Base-by-base conservation (phyloP, 129 eudicot genomes). In the Pittosporum tobira region DNA sequence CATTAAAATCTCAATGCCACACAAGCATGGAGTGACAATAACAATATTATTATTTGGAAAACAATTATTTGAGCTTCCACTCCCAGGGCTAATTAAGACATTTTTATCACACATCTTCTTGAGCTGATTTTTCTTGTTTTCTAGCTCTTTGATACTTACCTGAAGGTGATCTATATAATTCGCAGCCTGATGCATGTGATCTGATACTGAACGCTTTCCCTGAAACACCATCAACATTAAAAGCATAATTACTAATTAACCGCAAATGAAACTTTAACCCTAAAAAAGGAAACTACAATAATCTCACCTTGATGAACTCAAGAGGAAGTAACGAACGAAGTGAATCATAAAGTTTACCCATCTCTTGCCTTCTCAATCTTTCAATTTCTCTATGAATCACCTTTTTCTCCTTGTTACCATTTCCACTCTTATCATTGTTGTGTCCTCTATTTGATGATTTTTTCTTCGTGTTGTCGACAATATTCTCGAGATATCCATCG, bases 181-280 rank as follows among this genome's bases (percentile, higher is more conserved):
- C 40, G 42, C 67, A 0, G 78, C 75, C 64, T 71, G 64, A 12
- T 75, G 66, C 67, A 75, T 48, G 50, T 71, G 81, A 75, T 79
- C 85, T 19, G 81, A 71, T 18, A 51, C 27, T 3, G 85, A 70
- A 7, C 78, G 85, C 64, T 75, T 79, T 46, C 85, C 85, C 85
- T 79, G 52, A 23, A 64, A 37, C 28, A 4, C 28, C 59, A 21
- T 13, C 42, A 6, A 24, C 42, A n/a, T 42, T 38, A 2, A 15
- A 42, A 1, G 44, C 8, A 50, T 18, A 30, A 40, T 1, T 2
- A 3, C 12, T n/a, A n/a, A n/a, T n/a, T n/a, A n/a, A n/a, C n/a
- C n/a, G n/a, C n/a, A n/a, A n/a, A n/a, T n/a, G n/a, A n/a, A n/a
- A n/a, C n/a, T n/a, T n/a, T n/a, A n/a, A n/a, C n/a, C n/a, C n/a